Percentiles rank a stretch among this genome's conserved stretches.
Evolutionary conservation across 1,284 basidiomycete species (phyloP).

Genomic region (Rhodotorula sp.): DNA sequence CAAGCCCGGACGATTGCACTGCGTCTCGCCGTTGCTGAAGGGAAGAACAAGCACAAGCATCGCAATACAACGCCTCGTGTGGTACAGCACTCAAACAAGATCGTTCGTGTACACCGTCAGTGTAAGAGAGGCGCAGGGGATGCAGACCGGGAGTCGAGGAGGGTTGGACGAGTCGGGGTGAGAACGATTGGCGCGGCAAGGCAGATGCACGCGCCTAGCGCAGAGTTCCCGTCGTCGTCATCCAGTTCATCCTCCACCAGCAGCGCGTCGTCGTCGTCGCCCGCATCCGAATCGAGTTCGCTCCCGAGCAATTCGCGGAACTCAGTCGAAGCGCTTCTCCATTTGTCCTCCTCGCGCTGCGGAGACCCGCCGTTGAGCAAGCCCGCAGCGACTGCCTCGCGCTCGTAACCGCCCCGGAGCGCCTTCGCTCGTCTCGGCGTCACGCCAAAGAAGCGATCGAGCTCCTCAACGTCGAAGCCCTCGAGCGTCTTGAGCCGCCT

Average conservation of each 20-base stretch:
- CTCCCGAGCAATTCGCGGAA: background rate
- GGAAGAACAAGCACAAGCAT: too few relatives aligned
- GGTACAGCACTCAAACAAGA: too few relatives aligned
- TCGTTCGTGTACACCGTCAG: too few relatives aligned
- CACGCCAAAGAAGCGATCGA: slow-evolving; percentile 22
- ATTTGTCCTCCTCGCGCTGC: background rate
- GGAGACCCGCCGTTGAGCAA: background rate
- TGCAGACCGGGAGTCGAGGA: background rate
- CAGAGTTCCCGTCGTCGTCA: background rate
- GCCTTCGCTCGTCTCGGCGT: slow-evolving; percentile 6
- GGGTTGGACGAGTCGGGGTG: background rate
- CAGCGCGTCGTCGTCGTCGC: background rate
- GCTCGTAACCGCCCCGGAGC: slow-evolving; percentile 2
- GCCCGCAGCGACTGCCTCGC: background rate
- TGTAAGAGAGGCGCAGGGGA: background rate
- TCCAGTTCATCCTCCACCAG: background rate
- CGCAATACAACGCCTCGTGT: too few relatives aligned
- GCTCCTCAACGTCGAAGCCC: slow-evolving; percentile 12
- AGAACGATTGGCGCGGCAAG: background rate
- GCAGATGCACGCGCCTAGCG: background rate
- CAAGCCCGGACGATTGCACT: too few relatives aligned
- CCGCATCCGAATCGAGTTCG: background rate
- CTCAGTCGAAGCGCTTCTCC: slow-evolving; percentile 13
- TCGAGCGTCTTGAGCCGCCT: background rate
- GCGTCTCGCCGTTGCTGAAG: too few relatives aligned